Percentiles rank a stretch among this genome's conserved stretches.
These are phyloP conservation scores for Fusarium chaquense DNA, from an alignment of 2,329 filamentous ascomycete species.

Conservation along the genomic window DNA sequence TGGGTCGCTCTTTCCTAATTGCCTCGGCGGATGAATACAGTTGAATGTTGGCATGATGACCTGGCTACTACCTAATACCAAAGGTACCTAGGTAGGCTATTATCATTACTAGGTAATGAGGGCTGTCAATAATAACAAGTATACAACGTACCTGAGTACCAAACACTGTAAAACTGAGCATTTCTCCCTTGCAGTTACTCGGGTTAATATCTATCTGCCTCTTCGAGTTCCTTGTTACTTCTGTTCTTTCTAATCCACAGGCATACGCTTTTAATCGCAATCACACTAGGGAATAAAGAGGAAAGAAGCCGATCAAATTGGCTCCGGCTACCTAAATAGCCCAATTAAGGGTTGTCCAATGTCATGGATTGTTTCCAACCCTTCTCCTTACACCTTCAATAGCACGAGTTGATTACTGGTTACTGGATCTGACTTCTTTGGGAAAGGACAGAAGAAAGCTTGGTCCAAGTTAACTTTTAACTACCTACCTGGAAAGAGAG, in stretches of 20 bases:
- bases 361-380: background rate
- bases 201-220: background rate
- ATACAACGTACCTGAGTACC: background rate
- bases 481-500: background rate
- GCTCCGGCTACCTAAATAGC: background rate
- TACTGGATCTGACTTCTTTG: slow-evolving; percentile 11
- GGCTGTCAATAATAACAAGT: background rate
- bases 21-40: slow-evolving; percentile 6
- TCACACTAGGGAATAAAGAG: slow-evolving; percentile 11
- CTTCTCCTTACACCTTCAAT: background rate
- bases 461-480: slow-evolving; percentile 7
- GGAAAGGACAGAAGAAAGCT: slow-evolving; percentile 4
- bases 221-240: background rate
- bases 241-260: background rate
- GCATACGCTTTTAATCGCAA: slow-evolving; percentile 14
- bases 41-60: background rate
- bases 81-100: background rate
- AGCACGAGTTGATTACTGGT: background rate
- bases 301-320: slow-evolving; percentile 4
- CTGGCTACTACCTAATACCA: too few relatives aligned
- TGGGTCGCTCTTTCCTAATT: slow-evolving; percentile 6
- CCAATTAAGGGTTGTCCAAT: slow-evolving; percentile 20
- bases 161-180: background rate
- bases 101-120: background rate
- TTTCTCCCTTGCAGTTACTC: background rate